phyloP scores from a whole-genome alignment of 192 early-diverging fungal genomes.

The Coemansia sp. region DNA sequence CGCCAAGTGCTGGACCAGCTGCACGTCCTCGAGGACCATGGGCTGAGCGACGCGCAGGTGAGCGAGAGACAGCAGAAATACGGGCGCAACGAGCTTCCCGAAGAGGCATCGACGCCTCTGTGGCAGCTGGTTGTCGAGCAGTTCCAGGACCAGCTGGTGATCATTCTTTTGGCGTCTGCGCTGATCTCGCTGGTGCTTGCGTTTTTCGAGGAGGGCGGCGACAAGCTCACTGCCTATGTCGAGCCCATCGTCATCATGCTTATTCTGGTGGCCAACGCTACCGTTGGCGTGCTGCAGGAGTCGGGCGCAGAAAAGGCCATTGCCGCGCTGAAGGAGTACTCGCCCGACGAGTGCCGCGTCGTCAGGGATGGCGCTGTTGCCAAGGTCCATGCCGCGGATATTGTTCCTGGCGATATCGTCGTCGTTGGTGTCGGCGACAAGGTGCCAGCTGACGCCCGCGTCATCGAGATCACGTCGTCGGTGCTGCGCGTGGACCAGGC shows the following conservation, averaged over 20 bases:
- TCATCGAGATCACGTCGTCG: conserved; percentile 75
- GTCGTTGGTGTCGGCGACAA: conserved; percentile 90
- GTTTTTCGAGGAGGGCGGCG: conserved; percentile 73
- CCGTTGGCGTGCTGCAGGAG: conserved; percentile 96
- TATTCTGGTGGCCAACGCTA: conserved; percentile 97
- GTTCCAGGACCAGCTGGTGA: conserved; percentile 97
- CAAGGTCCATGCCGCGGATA: conserved; percentile 69
- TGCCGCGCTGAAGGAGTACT: conserved; percentile 93
- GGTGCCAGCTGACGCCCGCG: conserved; percentile 91
- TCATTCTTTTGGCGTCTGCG: conserved; percentile 91
- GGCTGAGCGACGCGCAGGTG: conserved; percentile 67
- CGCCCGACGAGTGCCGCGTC: conserved; percentile 92
- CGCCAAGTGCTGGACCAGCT: conserved; percentile 67
- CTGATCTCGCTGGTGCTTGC: conserved; percentile 91
- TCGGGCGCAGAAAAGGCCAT: conserved; percentile 96
- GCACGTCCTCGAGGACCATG: conserved; percentile 62
- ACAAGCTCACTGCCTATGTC: conserved; percentile 83
- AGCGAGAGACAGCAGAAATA: conserved; percentile 58
- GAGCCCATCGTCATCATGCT: conserved; percentile 97
- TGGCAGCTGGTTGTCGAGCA: conserved; percentile 94
- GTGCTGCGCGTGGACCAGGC: conserved; percentile 94
- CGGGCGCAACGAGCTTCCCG: conserved; percentile 88
- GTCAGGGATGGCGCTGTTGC: conserved; percentile 60
- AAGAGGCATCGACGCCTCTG: conserved; percentile 84
- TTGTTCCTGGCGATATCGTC: conserved; percentile 98